Base-by-base conservation (phyloP, 1,139 yeast species). In the Nadsonia commutata region DNA sequence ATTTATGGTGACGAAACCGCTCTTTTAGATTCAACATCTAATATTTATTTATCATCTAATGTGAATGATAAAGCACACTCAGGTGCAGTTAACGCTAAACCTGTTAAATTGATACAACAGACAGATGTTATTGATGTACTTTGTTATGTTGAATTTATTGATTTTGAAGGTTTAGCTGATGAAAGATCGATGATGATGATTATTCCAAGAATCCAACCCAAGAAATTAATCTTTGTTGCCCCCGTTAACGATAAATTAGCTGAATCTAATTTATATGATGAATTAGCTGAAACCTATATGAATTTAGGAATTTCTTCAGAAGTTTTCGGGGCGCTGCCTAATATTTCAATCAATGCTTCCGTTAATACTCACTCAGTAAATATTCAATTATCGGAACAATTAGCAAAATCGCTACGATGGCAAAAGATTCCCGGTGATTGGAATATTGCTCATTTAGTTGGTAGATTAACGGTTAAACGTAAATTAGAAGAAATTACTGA, bases 151-250 rank as follows among this genome's bases (percentile, higher is more conserved):
- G 74, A 85, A 6, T 86, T 69, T 58, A 75, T 90, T 45, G 97
- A 90, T 58, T 68, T 88, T 48, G 76, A 88, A 16, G 95, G 96
- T 13, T 63, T 82, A 19, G 93, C 86, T 2, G 97, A 90, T 56
- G 68, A 80, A 48, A 70, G 96, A 49, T 88, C 97, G 0, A 64
- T 86, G 48, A 72, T 80, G 45, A 77, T 84, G 62, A 83, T 88
- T 48, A 70, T 85, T 39, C 84, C 93, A 27, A 72, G 82, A 1
- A 65, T 90, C 45, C 83, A 83, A 53, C 95, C 98, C 7, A 72
- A 78, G 45, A 79, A 80, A 54, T 68, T 88, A 41, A 66, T 90
- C 18, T 60, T 84, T 36, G 45, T 66, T 6, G 62, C 56, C 2
- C 43, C 51, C 1, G 38, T 36, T 7, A 21, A 19, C 20, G 38